Evolutionary conservation across 2,329 filamentous ascomycete genomes (phyloP).

Genomic region (Calonectria naviculata): DNA sequence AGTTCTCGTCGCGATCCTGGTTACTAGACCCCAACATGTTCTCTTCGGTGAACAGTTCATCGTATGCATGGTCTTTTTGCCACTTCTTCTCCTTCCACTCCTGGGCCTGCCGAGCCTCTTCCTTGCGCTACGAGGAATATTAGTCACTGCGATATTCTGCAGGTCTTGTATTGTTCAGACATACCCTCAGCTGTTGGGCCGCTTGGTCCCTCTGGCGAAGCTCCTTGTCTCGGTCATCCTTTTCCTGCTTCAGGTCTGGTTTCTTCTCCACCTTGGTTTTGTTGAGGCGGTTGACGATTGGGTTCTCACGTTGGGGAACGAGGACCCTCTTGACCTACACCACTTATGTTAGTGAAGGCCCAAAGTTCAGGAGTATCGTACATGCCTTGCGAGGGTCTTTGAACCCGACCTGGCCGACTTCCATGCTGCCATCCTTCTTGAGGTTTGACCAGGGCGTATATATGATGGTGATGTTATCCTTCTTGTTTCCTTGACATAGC

Average conservation of each 20-base stretch:
- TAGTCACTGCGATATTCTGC: neutral
- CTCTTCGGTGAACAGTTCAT: slow-evolving; percentile 89
- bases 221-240: slow-evolving; percentile 79
- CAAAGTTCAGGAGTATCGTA: neutral
- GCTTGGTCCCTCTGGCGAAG: slow-evolving; percentile 78
- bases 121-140: slow-evolving; percentile 69
- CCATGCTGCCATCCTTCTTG: slow-evolving; percentile 96
- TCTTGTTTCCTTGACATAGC: slow-evolving; percentile 83
- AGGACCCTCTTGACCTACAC: slow-evolving; percentile 81
- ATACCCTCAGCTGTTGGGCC: slow-evolving; percentile 69
- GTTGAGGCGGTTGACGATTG: slow-evolving; percentile 96
- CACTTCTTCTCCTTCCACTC: slow-evolving; percentile 91
- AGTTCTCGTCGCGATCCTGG: slow-evolving; percentile 81
- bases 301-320: slow-evolving; percentile 84
- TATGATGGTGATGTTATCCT: slow-evolving; percentile 95
- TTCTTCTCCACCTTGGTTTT: slow-evolving; percentile 93
- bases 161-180: slow-evolving; percentile 28
- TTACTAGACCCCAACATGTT: slow-evolving; percentile 84
- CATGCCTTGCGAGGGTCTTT: slow-evolving; percentile 80
- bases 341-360: neutral
- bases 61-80: slow-evolving; percentile 98
- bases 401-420: slow-evolving; percentile 93
- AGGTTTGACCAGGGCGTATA: slow-evolving; percentile 99
- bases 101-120: slow-evolving; percentile 77
- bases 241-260: slow-evolving; percentile 85